Evolutionary conservation across 2,329 filamentous ascomycete genomes (phyloP), one percentile per base, ranked within the genome.

Genomic region (Trichoderma cornu-damae): DNA sequence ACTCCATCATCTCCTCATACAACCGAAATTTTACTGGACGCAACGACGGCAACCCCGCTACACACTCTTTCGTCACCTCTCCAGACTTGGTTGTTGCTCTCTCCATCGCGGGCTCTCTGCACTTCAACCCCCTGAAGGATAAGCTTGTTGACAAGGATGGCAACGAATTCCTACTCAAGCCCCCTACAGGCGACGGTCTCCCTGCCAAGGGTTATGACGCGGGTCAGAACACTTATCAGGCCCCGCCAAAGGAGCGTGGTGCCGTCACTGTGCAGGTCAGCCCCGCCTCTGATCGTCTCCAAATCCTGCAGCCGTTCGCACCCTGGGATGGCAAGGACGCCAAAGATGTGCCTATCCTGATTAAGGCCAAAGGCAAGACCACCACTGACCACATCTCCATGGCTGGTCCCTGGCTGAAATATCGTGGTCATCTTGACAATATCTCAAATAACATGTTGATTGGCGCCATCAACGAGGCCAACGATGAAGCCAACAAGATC

Each of bases 361-460:
- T 97, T 83, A 99, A 99, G 86, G 83, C 87, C 63, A 77, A 94
- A 77, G 93, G 93, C 75, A 96, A 97, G 86, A 96, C 91, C 64
- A 96, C 92, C 63, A 96, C 92, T 63, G 92, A 96, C 72, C 91
- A 96, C 79, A 96, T 96, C 77, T 96, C 91, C 61, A 95, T 96
- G 90, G 92, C 91, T 65, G 91, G 92, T 65, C 91, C 92, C 61
- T 96, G 92, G 92, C 81, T 97, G 75, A 96, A 96, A 83, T 97
- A 96, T 85, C 90, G 93, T 83, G 93, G 93, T 62, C 93, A 97
- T 74, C 83, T 97, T 69, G 93, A 96, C 85, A 97, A 97, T 84
- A 96, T 97, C 79, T 96, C 92, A 72, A 96, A 97, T 86, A 97
- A 97, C 84, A 96, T 96, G 90, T 78, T 97, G 74, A 96, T 97